Conservation (phyloP, 345 rosid genomes). For the Arabidopsis thaliana region DNA sequence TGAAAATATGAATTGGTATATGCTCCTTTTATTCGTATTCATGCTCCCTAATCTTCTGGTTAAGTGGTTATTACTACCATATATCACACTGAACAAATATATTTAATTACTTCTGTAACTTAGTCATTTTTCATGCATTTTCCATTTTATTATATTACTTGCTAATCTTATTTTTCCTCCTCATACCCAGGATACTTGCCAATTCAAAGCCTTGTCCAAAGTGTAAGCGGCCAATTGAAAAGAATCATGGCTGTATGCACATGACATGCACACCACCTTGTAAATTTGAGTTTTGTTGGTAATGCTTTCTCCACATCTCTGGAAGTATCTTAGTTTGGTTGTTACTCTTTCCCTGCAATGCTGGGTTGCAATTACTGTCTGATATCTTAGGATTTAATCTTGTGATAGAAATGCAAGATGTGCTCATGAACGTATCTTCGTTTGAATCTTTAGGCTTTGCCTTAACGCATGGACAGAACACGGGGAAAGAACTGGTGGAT, state of each 20-base stretch:
- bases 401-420: conserved; percentile 13
- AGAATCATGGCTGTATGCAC: conserved; percentile 49
- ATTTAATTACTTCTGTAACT: background rate
- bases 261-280: conserved; percentile 51
- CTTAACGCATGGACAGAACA: conserved; percentile 48
- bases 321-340: conserved; percentile 24
- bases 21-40: background rate
- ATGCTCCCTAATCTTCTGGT: conserved; percentile 9
- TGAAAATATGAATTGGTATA: conserved; percentile 48
- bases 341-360: conserved; percentile 22
- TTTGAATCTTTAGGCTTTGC: conserved; percentile 44
- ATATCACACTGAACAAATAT: background rate
- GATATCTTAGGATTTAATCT: conserved; percentile 18
- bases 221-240: conserved; percentile 50
- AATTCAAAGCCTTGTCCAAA: conserved; percentile 50
- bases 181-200: conserved; percentile 42
- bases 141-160: background rate
- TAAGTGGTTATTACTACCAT: background rate
- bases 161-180: conserved; percentile 24
- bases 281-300: conserved; percentile 50
- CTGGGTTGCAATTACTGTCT: conserved; percentile 18
- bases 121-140: conserved; percentile 20
- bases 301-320: conserved; percentile 23
- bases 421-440: conserved; percentile 13
- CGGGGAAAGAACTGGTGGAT: conserved; percentile 50